Percentiles rank a stretch among this genome's conserved stretches.
phyloP scores from a whole-genome alignment of 2,329 filamentous ascomycete species.

The Dryadomyces quercivorus region DNA sequence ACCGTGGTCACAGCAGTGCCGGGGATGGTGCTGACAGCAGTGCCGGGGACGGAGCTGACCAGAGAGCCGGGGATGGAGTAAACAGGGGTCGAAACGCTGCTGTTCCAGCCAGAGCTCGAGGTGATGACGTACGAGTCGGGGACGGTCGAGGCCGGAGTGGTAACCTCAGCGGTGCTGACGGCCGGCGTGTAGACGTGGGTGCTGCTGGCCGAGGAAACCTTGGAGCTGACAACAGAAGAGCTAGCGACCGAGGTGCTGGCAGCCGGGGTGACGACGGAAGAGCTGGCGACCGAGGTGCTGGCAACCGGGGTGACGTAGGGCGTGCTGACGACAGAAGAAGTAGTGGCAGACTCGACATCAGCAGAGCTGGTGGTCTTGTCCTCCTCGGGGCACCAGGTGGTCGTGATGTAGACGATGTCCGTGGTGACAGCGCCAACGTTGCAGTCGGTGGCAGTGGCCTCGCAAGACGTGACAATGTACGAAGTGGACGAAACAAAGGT shows the following conservation, averaged over 20 bases:
- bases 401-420: background rate
- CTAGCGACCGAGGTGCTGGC: background rate
- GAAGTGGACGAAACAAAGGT: background rate
- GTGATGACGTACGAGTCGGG: background rate
- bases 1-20: background rate
- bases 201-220: background rate
- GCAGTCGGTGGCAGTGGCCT: constrained; percentile 2
- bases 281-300: background rate
- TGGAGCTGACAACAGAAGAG: background rate
- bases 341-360: background rate
- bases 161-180: no score
- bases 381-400: background rate
- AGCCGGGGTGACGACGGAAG: background rate
- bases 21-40: no score
- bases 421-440: background rate
- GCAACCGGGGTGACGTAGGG: background rate
- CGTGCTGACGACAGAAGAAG: background rate
- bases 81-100: background rate
- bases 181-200: no score
- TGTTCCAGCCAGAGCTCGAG: background rate
- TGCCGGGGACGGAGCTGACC: no score
- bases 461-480: background rate
- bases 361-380: background rate
- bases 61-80: background rate
- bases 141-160: background rate